phyloP scores from a whole-genome alignment of 2,329 filamentous ascomycete species.

The Microcyclospora tardicrescens region DNA sequence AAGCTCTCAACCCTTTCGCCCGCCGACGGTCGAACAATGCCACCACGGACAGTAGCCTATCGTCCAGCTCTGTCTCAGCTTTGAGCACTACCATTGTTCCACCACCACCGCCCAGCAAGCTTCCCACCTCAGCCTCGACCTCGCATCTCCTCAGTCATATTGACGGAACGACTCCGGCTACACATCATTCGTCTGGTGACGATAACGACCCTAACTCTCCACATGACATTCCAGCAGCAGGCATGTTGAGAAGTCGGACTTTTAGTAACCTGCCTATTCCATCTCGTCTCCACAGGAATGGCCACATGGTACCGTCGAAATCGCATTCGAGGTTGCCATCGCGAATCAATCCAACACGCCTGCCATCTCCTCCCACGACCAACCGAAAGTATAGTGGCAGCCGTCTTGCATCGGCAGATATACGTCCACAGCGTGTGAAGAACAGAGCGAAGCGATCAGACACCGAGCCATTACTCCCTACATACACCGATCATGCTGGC shows the following conservation, averaged over 20 bases:
- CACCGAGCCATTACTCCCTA: constrained; percentile 21
- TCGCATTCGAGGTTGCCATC: constrained; percentile 18
- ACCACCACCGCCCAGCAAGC: not conserved
- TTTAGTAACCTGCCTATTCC: constrained; percentile 25
- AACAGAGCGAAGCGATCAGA: constrained; percentile 19
- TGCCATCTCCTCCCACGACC: constrained; percentile 13
- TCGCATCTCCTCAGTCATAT: no score
- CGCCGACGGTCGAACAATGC: constrained; percentile 20
- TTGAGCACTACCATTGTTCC: not conserved
- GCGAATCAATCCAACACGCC: constrained; percentile 6
- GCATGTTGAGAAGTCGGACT: constrained; percentile 23
- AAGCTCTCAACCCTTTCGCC: constrained; percentile 22
- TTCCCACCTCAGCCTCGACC: constrained; percentile 1
- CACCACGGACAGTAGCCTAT: constrained; percentile 14
- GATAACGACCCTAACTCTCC: constrained; percentile 4
- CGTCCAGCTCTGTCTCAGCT: constrained; percentile 9
- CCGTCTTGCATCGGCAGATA: constrained; percentile 7
- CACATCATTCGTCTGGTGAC: constrained; percentile 2
- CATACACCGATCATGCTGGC: constrained; percentile 5
- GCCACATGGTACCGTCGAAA: constrained; percentile 12
- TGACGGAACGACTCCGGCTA: no score
- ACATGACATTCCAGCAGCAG: constrained; percentile 20
- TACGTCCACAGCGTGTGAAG: constrained; percentile 4
- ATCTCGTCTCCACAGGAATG: constrained; percentile 11
- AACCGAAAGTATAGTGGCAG: constrained; percentile 15